Percentiles rank a stretch among this genome's conserved stretches.
These are phyloP conservation scores for Sporothrix curviconia DNA, from an alignment of 2,329 filamentous ascomycete genomes.

Conservation along the genomic window DNA sequence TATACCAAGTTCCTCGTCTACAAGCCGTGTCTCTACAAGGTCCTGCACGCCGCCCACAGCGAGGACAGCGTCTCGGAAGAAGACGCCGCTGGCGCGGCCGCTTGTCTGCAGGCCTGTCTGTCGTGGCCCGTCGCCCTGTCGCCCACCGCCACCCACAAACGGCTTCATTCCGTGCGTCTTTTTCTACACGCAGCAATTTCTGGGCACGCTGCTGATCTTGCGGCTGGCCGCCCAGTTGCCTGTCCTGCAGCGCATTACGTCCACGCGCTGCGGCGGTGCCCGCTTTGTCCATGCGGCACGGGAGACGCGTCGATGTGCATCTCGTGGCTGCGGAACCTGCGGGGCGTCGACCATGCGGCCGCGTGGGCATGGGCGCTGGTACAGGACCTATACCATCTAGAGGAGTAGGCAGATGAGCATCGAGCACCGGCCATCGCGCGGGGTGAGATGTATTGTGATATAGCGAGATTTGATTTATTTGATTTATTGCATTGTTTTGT, in stretches of 20 bases:
- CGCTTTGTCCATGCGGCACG: slow-evolving; percentile 45
- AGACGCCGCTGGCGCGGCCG: slow-evolving; percentile 48
- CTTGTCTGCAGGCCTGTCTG: slow-evolving; percentile 51
- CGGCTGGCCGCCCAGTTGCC: slow-evolving; percentile 47
- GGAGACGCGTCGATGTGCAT: slow-evolving; percentile 46
- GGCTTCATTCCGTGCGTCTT: slow-evolving; percentile 53
- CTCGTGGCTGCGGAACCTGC: slow-evolving; percentile 54
- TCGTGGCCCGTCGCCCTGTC: slow-evolving; percentile 55
- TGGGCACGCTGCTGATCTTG: slow-evolving; percentile 51
- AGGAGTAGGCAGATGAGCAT: too few species aligned
- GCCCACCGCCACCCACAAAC: slow-evolving; percentile 50
- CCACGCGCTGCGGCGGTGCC: slow-evolving; percentile 25
- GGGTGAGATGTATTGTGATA: too few species aligned
- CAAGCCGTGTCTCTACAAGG: slow-evolving; percentile 54
- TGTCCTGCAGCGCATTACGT: slow-evolving; percentile 43
- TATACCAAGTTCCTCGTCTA: slow-evolving; percentile 53
- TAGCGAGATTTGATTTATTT: too few species aligned
- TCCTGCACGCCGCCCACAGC: slow-evolving; percentile 50
- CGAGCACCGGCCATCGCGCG: too few species aligned
- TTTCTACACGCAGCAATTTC: slow-evolving; percentile 56
- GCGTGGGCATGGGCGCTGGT: slow-evolving; percentile 50
- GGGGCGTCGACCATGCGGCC: slow-evolving; percentile 46
- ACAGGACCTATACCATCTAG: slow-evolving; percentile 39
- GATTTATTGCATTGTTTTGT: too few species aligned
- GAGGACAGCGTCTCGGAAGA: slow-evolving; percentile 47